A percentile compares a stretch with the other conserved stretches of the same genome.
Conservation (phyloP, 116 monocot genomes). For the Dioscorea cayenensis region DNA sequence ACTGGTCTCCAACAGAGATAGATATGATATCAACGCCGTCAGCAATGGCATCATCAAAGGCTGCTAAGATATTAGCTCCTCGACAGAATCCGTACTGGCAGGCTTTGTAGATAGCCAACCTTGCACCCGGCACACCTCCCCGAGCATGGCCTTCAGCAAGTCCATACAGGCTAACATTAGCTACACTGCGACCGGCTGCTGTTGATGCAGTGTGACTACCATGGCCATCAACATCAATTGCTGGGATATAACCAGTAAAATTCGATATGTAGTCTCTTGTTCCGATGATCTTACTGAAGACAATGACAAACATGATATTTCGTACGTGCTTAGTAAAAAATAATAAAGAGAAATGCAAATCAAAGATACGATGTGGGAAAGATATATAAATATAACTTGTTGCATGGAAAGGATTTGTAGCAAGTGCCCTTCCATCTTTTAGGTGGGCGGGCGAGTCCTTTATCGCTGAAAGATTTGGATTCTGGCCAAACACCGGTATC, state of each 20-base stretch:
- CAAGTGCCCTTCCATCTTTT: constrained; percentile 3
- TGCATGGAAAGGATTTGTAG: neutral
- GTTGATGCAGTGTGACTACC: constrained; percentile 6
- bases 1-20: neutral
- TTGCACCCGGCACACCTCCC: neutral
- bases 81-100: neutral
- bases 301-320: too few species aligned
- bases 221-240: neutral
- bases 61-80: neutral
- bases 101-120: constrained; percentile 2
- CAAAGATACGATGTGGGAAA: too few species aligned
- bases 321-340: neutral
- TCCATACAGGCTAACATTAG: neutral
- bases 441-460: constrained; percentile 10
- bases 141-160: neutral
- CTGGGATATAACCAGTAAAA: neutral
- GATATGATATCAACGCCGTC: constrained; percentile 22
- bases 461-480: constrained; percentile 10
- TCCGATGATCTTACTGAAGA: constrained; percentile 2
- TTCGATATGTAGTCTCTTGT: neutral
- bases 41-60: constrained; percentile 13
- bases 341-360: neutral
- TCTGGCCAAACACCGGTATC: constrained; percentile 29
- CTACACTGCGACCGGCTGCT: neutral
- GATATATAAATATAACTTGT: neutral